These are phyloP conservation scores for Bremia lactucae DNA, from an alignment of 352 stramenopile genomes.

Conservation along the genomic window DNA sequence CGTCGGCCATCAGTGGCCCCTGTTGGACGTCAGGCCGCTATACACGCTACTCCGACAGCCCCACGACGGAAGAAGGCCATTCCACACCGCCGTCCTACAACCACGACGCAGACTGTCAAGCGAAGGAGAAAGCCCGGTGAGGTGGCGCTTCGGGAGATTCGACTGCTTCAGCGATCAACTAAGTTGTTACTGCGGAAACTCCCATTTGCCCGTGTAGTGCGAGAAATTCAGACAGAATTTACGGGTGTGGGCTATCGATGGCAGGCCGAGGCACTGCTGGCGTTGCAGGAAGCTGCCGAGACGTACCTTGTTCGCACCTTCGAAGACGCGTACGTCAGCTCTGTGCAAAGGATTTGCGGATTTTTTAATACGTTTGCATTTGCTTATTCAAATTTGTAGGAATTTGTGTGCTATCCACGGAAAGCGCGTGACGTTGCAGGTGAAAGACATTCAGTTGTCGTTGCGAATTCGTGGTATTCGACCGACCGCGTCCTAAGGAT, in stretches of 20 bases:
- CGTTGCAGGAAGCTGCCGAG: conserved; percentile 89
- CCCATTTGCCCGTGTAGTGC: conserved; percentile 93
- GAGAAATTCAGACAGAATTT: conserved; percentile 88
- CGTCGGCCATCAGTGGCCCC: conserved; percentile 21
- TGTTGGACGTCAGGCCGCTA: conserved; percentile 29
- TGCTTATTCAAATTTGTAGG: too few relatives aligned
- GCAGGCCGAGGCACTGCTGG: conserved; percentile 88
- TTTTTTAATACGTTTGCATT: background rate
- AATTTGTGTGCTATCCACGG: conserved; percentile 94
- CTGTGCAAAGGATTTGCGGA: background rate
- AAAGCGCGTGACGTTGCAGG: conserved; percentile 93
- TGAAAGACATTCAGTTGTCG: conserved; percentile 92
- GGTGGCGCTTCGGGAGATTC: conserved; percentile 91
- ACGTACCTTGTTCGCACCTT: conserved; percentile 93
- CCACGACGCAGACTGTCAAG: conserved; percentile 24
- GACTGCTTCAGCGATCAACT: conserved; percentile 90
- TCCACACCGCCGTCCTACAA: conserved; percentile 8
- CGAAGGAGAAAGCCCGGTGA: conserved; percentile 53
- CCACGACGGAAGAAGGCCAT: conserved; percentile 26
- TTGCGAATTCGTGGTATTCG: conserved; percentile 82
- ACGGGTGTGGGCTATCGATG: conserved; percentile 75
- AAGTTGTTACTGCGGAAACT: conserved; percentile 94
- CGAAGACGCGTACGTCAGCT: conserved; percentile 80
- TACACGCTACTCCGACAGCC: conserved; percentile 28
- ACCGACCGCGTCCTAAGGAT: conserved; percentile 20